Evolutionary conservation across 345 rosid species (phyloP).

Genomic region (Euphorbia lathyris): DNA sequence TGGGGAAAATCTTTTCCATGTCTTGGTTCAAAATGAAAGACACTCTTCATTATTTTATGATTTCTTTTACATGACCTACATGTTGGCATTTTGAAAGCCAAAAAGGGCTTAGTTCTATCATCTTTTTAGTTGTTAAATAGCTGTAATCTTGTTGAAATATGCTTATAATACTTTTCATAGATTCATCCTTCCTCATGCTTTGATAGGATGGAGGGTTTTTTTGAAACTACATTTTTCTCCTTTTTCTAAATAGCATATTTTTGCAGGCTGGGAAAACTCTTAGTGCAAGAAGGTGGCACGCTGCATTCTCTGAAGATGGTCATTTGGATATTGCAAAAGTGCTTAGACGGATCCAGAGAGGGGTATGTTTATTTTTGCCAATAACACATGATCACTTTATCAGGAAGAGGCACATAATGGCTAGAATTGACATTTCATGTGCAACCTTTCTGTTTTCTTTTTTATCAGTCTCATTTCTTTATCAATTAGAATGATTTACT

Average conservation of each 20-base stretch:
- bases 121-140: not conserved
- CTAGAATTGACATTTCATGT: not conserved
- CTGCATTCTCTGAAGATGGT: slow-evolving; percentile 80
- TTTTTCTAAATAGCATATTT: not conserved
- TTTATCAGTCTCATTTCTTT: not conserved
- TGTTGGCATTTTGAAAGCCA: not conserved
- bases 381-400: not conserved
- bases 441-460: not conserved
- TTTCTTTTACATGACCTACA: not conserved
- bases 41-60: not conserved
- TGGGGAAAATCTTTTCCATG: not conserved
- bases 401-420: not conserved
- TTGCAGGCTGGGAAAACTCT: slow-evolving; percentile 85
- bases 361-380: slow-evolving; percentile 42
- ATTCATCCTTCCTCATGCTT: not conserved
- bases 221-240: not conserved
- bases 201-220: slow-evolving; percentile 4
- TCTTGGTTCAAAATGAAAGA: not conserved
- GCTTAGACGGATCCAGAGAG: slow-evolving; percentile 85
- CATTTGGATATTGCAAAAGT: slow-evolving; percentile 81
- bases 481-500: not conserved
- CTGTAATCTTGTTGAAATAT: not conserved
- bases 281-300: slow-evolving; percentile 87
- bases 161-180: not conserved
- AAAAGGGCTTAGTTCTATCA: not conserved